Evolutionary conservation across 352 stramenopile genomes (phyloP).

Genomic region (Pythium grandisporangium): DNA sequence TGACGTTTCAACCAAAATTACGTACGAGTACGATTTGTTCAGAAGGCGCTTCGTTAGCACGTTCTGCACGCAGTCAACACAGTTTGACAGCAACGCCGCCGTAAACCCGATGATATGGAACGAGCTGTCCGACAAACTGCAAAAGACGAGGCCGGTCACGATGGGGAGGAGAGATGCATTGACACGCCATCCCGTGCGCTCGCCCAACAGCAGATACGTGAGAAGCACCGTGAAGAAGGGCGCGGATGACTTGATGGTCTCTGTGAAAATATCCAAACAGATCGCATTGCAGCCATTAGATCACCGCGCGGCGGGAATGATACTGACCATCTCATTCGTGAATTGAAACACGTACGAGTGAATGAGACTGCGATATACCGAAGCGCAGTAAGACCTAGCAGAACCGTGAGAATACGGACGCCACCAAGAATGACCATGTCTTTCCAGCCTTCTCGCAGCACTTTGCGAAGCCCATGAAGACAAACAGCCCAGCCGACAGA

Average conservation of each 20-base stretch:
- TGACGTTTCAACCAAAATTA: conserved; percentile 1
- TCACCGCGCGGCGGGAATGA: not conserved
- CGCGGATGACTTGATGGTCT: conserved; percentile 90
- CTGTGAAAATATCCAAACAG: conserved; percentile 12
- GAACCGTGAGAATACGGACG: conserved; percentile 80
- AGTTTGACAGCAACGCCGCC: conserved; percentile 85
- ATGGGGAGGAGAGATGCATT: conserved; percentile 85
- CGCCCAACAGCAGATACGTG: conserved; percentile 74
- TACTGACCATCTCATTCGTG: not conserved
- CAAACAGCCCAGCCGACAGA: conserved; percentile 56
- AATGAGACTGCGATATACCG: conserved; percentile 91
- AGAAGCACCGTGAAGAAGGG: conserved; percentile 89
- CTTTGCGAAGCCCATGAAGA: conserved; percentile 32
- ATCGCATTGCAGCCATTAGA: not conserved
- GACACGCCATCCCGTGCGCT: conserved; percentile 75
- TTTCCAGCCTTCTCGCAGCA: conserved; percentile 54
- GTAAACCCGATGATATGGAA: conserved; percentile 87
- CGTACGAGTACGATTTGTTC: conserved; percentile 70
- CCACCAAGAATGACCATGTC: conserved; percentile 77
- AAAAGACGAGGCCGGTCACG: conserved; percentile 76
- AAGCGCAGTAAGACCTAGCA: conserved; percentile 85
- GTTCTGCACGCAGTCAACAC: conserved; percentile 90
- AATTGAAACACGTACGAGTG: conserved; percentile 36
- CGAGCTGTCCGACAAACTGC: conserved; percentile 76
- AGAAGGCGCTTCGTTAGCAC: conserved; percentile 87